Conservation (phyloP, 768 basidiomycete genomes). For the Filobasidium floriforme region DNA sequence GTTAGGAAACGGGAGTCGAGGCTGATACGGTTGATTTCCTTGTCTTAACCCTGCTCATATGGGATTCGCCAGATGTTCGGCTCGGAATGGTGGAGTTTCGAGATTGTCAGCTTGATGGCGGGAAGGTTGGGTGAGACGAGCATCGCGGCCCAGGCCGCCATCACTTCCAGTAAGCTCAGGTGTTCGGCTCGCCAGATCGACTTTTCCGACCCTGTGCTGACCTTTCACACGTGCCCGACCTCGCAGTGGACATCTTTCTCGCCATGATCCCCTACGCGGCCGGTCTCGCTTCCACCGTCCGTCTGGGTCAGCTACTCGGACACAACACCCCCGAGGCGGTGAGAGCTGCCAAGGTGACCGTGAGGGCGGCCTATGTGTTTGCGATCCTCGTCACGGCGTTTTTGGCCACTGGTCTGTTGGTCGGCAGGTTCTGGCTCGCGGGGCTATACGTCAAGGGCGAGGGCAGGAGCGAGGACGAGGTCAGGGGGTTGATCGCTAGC, state of each 20-base stretch:
- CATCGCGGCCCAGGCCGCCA: conserved; percentile 67
- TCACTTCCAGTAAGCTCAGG: conserved; percentile 49
- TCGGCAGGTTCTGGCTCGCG: not conserved
- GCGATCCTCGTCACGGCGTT: not conserved
- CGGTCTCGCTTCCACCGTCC: conserved; percentile 63
- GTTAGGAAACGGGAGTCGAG: no score
- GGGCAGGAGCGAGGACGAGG: not conserved
- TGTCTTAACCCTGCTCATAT: no score
- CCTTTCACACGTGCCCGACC: no score
- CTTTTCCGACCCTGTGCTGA: no score
- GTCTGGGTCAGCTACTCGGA: conserved; percentile 67
- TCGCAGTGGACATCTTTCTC: conserved; percentile 61
- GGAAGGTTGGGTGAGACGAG: conserved; percentile 61
- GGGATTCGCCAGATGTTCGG: conserved; percentile 64
- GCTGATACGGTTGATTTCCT: not conserved
- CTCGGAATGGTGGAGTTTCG: conserved; percentile 76
- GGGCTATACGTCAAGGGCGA: conserved; percentile 6
- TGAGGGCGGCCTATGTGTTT: conserved; percentile 8
- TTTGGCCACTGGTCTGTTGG: not conserved
- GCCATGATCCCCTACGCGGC: conserved; percentile 71
- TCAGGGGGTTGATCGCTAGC: not conserved
- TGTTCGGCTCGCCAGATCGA: not conserved
- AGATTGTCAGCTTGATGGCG: conserved; percentile 71
- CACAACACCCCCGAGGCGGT: conserved; percentile 47
- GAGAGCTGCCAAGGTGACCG: not conserved